These are phyloP conservation scores for Coleophoma eucalyptorum DNA, from an alignment of 2,329 filamentous ascomycete genomes.

Conservation along the genomic window DNA sequence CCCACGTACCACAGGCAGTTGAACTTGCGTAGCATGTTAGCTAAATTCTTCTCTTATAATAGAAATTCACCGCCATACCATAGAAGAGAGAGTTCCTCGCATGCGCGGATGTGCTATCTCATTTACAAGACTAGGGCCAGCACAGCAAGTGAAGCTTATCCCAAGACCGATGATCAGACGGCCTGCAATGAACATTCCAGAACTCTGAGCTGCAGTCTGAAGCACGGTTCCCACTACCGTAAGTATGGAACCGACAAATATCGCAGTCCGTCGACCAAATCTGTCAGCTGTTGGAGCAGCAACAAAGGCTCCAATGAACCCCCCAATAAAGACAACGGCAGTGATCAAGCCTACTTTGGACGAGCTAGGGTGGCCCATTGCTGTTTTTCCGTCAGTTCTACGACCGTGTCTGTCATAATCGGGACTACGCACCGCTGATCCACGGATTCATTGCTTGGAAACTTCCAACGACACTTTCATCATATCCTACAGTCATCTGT, in stretches of 20 bases:
- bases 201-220: slow-evolving; percentile 31
- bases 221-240: slow-evolving; percentile 38
- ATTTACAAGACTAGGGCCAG: slow-evolving; percentile 7
- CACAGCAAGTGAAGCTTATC: slow-evolving; percentile 11
- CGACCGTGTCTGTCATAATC: background rate
- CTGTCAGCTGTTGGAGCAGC: slow-evolving; percentile 10
- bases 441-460: slow-evolving; percentile 15
- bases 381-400: background rate
- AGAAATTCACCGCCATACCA: background rate
- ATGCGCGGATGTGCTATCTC: slow-evolving; percentile 14
- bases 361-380: slow-evolving; percentile 7
- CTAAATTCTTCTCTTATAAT: background rate
- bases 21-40: slow-evolving; percentile 6
- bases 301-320: slow-evolving; percentile 9
- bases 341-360: slow-evolving; percentile 12
- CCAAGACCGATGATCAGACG: slow-evolving; percentile 34
- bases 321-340: slow-evolving; percentile 11
- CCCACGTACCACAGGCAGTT: slow-evolving; percentile 15
- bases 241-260: slow-evolving; percentile 22
- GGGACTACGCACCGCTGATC: slow-evolving; percentile 4
- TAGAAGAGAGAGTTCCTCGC: background rate
- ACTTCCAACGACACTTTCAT: slow-evolving; percentile 8
- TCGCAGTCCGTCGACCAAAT: slow-evolving; percentile 10
- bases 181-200: slow-evolving; percentile 36
- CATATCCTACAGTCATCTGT: slow-evolving; percentile 13